Percentiles rank a stretch among this genome's conserved stretches.
These are phyloP conservation scores for Eucalyptus grandis DNA, from an alignment of 345 rosid species.

Conservation along the genomic window DNA sequence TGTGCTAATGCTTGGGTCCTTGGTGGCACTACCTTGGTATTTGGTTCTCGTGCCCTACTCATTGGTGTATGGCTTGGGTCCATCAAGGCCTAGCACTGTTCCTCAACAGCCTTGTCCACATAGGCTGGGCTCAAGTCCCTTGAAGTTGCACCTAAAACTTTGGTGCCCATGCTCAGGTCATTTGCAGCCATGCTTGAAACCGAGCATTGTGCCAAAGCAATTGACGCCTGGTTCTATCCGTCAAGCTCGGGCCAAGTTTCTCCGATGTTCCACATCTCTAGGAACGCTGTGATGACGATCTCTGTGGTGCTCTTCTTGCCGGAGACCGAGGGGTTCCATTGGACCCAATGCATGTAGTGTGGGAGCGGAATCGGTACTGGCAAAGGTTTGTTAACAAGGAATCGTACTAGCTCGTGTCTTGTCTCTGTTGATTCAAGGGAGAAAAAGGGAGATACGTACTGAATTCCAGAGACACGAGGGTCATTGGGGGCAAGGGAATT, in stretches of 20 bases:
- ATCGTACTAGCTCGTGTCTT: background rate
- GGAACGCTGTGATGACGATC: conserved; percentile 38
- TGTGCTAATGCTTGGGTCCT: background rate
- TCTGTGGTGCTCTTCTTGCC: conserved; percentile 42
- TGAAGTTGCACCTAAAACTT: fast-evolving
- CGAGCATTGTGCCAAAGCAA: background rate
- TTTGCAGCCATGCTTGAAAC: background rate
- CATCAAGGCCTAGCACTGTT: background rate
- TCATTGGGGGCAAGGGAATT: background rate
- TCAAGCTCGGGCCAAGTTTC: background rate
- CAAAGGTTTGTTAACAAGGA: too few relatives aligned
- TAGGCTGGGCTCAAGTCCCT: fast-evolving
- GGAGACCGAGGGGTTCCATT: conserved; percentile 45
- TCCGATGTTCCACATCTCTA: conserved; percentile 33
- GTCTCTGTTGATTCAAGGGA: background rate
- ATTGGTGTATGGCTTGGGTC: fast-evolving
- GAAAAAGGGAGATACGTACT: background rate
- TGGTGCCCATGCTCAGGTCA: background rate
- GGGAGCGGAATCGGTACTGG: conserved; percentile 60
- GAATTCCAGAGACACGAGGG: background rate
- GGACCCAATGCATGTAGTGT: conserved; percentile 37
- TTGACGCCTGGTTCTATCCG: background rate
- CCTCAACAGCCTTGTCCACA: background rate
- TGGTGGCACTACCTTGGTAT: background rate
- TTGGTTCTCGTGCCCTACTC: background rate